Evolutionary conservation across 164 flowering plant genomes (phyloP).

Genomic region (Sedum album): DNA sequence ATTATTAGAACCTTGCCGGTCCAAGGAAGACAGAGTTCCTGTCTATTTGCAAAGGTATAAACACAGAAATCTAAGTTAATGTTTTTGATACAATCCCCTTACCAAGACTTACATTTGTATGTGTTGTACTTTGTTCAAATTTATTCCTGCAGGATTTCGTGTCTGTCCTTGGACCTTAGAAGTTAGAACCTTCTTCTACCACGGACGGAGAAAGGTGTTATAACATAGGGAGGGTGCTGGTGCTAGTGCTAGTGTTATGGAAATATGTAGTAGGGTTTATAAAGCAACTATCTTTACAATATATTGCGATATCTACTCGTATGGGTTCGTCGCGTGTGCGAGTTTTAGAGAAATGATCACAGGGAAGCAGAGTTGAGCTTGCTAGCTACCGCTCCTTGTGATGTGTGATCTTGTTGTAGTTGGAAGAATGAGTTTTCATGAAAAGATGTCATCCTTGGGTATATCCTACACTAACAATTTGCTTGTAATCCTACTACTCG

Average conservation of each 20-base stretch:
- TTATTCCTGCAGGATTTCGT: background rate
- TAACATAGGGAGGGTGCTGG: background rate
- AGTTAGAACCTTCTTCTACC: background rate
- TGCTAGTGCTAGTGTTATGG: background rate
- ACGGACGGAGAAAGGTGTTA: background rate
- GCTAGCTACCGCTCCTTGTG: background rate
- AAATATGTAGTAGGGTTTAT: background rate
- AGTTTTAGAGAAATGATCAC: background rate
- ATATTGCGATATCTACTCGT: background rate
- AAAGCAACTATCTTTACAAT: background rate
- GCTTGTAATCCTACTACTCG: too few relatives aligned
- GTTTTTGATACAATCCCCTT: background rate
- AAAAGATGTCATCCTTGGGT: background rate
- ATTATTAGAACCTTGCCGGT: slow-evolving; percentile 33
- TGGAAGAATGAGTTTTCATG: background rate
- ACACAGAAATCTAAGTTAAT: background rate
- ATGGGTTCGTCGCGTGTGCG: background rate
- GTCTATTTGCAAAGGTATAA: slow-evolving; percentile 12
- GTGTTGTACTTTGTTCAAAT: background rate
- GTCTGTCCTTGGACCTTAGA: background rate
- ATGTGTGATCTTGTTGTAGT: background rate
- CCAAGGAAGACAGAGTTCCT: slow-evolving; percentile 17
- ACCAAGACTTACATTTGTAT: background rate
- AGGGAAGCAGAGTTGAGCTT: background rate
- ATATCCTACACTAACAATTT: background rate